Evolutionary conservation across 148 eudicot genomes (phyloP), one percentile per base, ranked within the genome.

Genomic region (Euryodendron excelsum): DNA sequence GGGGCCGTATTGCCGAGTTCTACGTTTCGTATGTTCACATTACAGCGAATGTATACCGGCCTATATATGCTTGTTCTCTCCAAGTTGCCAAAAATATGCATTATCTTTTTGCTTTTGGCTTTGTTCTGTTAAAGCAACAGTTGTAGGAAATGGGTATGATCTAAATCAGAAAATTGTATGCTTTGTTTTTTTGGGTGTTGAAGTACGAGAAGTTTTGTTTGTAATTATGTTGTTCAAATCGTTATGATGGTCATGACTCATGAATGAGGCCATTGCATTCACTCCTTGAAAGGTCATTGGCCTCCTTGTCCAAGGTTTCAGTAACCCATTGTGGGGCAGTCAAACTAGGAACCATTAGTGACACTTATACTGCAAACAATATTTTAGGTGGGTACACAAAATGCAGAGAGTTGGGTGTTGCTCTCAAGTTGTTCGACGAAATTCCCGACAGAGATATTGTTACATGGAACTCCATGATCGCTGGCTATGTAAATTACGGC

Each of bases 341-440:
- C 34, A 93, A 90, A 73, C 30, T 44, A 34, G 90, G 92, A 65
- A 81, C 83, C 41, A 69, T 85, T 36, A 34, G 48, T 10, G 85
- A 80, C 33, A 74, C 82, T 5, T 87, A 86, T 77, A 60, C 72
- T 33, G 89, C 83, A 53, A 92, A 90, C 79, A 88, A 80, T 27
- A 77, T 88, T 53, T 17, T 90, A 6, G 68, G 74, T 11, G 36
- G 79, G 15, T 92, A 88, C 60, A n/a, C 75, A 28, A 87, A 75
- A 85, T 85, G 83, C 59, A 87, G 78, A 52, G 78, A 70, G 10
- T 44, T 90, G 48, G 78, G 77, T 30, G 8, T 44, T 65, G 93
- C 97, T 30, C 86, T 78, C 84, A 67, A 89, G 56, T 30, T 92
- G 91, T 92, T 92, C 84, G 91, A 88, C 80, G 89, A 91, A 86